These are phyloP conservation scores for Scleroderma citrinum DNA, from an alignment of 768 basidiomycete species.

Conservation along the genomic window DNA sequence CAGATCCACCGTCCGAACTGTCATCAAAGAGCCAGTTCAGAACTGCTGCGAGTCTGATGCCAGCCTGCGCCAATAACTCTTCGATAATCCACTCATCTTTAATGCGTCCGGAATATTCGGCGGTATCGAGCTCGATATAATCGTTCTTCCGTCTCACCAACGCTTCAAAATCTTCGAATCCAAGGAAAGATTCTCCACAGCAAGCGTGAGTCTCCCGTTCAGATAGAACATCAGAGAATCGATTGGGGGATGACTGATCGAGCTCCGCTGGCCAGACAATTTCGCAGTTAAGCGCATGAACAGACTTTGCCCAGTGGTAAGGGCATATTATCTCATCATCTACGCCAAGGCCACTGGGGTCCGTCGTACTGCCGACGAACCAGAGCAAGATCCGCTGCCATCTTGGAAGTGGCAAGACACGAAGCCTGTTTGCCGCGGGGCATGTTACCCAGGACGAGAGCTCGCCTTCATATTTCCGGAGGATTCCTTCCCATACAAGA, in stretches of 20 bases:
- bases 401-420: slow-evolving; percentile 7
- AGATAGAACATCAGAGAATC: slow-evolving; percentile 13
- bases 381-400: slow-evolving; percentile 23
- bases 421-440: slow-evolving; percentile 30
- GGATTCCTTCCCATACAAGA: slow-evolving; percentile 79
- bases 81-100: slow-evolving; percentile 66
- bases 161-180: background rate
- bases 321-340: slow-evolving; percentile 69
- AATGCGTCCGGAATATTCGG: slow-evolving; percentile 70
- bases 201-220: slow-evolving; percentile 2
- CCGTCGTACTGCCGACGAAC: slow-evolving; percentile 8
- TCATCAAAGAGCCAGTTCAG: slow-evolving; percentile 65
- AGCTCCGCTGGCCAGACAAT: slow-evolving; percentile 74
- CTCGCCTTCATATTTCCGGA: slow-evolving; percentile 60
- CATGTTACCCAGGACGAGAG: slow-evolving; percentile 64
- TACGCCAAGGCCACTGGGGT: slow-evolving; percentile 26
- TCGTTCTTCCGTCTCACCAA: slow-evolving; percentile 16
- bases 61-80: slow-evolving; percentile 75
- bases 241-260: slow-evolving; percentile 42
- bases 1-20: background rate
- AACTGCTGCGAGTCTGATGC: slow-evolving; percentile 76
- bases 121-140: slow-evolving; percentile 74
- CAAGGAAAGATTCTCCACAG: background rate
- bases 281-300: slow-evolving; percentile 77
- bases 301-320: slow-evolving; percentile 67